Percentiles rank a stretch among this genome's conserved stretches.
phyloP scores from a whole-genome alignment of 352 stramenopile genomes.

The Phytophthora palmivora region DNA sequence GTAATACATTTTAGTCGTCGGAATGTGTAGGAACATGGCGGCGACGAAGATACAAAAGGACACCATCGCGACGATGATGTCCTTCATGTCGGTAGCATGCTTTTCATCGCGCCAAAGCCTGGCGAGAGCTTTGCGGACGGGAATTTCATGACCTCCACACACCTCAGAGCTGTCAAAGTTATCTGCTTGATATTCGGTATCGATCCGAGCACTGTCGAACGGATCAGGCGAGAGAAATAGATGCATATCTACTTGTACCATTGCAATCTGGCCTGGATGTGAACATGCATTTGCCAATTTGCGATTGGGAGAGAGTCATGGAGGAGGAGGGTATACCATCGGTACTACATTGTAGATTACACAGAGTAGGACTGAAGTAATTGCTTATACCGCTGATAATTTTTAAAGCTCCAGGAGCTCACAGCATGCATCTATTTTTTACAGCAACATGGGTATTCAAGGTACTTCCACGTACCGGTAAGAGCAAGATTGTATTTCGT shows the following conservation, averaged over 20 bases:
- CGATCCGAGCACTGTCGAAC: constrained; percentile 7
- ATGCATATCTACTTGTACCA: constrained; percentile 11
- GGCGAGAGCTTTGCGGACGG: constrained; percentile 32
- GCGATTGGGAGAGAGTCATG: constrained; percentile 2
- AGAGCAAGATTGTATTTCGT: too few relatives aligned
- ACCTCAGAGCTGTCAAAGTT: neutral
- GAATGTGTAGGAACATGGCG: constrained; percentile 55
- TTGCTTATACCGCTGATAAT: too few relatives aligned
- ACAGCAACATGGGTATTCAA: too few relatives aligned
- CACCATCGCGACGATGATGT: constrained; percentile 43
- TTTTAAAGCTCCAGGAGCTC: too few relatives aligned
- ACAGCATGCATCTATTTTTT: too few relatives aligned
- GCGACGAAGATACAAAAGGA: constrained; percentile 50
- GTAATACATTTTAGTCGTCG: constrained; percentile 41
- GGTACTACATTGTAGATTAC: too few relatives aligned
- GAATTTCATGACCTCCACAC: constrained; percentile 11
- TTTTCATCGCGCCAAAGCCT: constrained; percentile 51
- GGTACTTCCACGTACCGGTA: too few relatives aligned
- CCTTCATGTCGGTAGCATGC: constrained; percentile 39
- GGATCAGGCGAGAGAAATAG: constrained; percentile 15
- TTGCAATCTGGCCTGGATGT: neutral
- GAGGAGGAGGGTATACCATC: too few relatives aligned
- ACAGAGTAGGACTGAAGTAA: too few relatives aligned
- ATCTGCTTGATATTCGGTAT: constrained; percentile 10
- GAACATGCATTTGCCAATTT: neutral